Percentiles rank a stretch among this genome's conserved stretches.
These are phyloP conservation scores for Yamadazyma dushanensis DNA, from an alignment of 1,139 yeast species.

Conservation along the genomic window DNA sequence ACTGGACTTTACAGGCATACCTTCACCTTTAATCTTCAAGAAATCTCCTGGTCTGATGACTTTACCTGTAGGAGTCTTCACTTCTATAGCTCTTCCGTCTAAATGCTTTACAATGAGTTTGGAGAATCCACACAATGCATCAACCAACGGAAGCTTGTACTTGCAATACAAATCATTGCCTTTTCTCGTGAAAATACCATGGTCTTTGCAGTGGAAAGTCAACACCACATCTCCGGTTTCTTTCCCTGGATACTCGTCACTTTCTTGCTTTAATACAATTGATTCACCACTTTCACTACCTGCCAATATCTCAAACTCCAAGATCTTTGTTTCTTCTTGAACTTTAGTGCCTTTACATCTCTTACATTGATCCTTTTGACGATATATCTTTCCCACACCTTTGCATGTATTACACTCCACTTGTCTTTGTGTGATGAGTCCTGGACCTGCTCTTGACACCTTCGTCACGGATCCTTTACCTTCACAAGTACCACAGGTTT, in stretches of 20 bases:
- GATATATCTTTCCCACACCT: constrained; percentile 66
- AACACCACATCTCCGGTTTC: constrained; percentile 78
- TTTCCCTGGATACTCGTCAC: constrained; percentile 78
- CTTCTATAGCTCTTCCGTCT: constrained; percentile 72
- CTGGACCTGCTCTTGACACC: constrained; percentile 71
- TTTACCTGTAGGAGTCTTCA: constrained; percentile 69
- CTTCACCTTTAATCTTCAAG: constrained; percentile 70
- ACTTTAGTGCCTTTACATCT: constrained; percentile 68
- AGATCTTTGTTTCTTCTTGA: constrained; percentile 65
- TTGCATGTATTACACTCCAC: constrained; percentile 69
- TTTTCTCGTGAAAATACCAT: constrained; percentile 52
- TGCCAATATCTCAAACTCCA: constrained; percentile 75
- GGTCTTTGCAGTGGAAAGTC: constrained; percentile 49
- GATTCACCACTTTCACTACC: constrained; percentile 68
- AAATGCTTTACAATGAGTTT: constrained; percentile 68
- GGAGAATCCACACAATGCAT: constrained; percentile 81
- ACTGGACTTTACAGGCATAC: constrained; percentile 68
- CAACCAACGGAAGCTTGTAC: constrained; percentile 66
- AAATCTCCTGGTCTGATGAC: constrained; percentile 79
- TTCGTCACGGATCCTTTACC: constrained; percentile 70
- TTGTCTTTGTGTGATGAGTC: constrained; percentile 65
- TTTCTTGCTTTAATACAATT: constrained; percentile 63
- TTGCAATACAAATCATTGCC: constrained; percentile 66
- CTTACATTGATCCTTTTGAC: constrained; percentile 74
- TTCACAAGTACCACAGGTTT: constrained; percentile 64